Evolutionary conservation across 805 yeast species (phyloP).

Genomic region (Kuraishia hungarica): DNA sequence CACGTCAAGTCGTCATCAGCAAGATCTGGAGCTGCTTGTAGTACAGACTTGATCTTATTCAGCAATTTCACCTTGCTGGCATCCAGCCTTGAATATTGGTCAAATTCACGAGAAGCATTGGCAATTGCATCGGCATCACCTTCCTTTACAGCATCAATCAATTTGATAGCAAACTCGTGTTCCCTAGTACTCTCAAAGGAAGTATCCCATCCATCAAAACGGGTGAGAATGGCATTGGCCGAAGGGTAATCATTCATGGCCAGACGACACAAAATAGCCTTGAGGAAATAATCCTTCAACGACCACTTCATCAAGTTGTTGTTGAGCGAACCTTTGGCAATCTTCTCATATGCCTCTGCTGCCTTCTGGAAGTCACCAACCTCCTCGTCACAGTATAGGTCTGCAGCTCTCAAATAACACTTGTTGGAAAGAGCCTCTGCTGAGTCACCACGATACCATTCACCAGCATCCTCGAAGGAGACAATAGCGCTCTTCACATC

Average conservation of each 20-base stretch:
- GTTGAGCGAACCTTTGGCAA: conserved; percentile 68
- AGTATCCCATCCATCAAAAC: conserved; percentile 64
- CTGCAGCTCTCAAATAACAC: conserved; percentile 84
- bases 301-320: conserved; percentile 83
- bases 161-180: conserved; percentile 52
- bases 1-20: conserved; percentile 27
- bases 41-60: conserved; percentile 62
- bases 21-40: conserved; percentile 20
- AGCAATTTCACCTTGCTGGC: conserved; percentile 83
- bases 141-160: conserved; percentile 66
- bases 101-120: conserved; percentile 70
- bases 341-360: conserved; percentile 63
- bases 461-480: conserved; percentile 89
- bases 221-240: conserved; percentile 62
- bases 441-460: conserved; percentile 90
- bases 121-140: conserved; percentile 76
- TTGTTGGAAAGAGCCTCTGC: conserved; percentile 88
- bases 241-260: conserved; percentile 81
- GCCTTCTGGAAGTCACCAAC: conserved; percentile 69
- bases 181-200: conserved; percentile 73
- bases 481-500: conserved; percentile 63
- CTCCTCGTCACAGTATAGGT: conserved; percentile 59
- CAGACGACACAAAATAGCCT: conserved; percentile 72
- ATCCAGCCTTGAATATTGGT: conserved; percentile 82
- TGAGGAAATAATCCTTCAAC: conserved; percentile 83